Evolutionary conservation across 768 basidiomycete genomes (phyloP), one percentile per base, ranked within the genome.

Genomic region (Agaricus subrufescens): DNA sequence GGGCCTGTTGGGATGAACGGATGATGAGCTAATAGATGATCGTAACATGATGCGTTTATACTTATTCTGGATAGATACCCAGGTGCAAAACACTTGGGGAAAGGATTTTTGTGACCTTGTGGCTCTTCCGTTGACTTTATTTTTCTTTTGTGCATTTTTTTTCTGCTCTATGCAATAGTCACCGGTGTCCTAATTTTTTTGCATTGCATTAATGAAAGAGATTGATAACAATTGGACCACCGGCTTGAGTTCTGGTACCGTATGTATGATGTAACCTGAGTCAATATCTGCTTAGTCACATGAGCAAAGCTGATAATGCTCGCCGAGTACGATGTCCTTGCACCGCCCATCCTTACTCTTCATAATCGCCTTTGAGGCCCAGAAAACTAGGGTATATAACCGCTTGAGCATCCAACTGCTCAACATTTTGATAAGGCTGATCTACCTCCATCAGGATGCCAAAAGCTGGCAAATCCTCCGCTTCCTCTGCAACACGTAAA

Each of bases 401-500:
- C 34, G 34, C 11, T 34, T 11, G 34, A 34, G 34, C 34, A 34
- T 34, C 34, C 34, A 8, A 34, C 34, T 34, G 34, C 34, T 11
- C 34, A 8, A 34, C 34, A 34, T 34, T 34, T 11, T 8, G 34
- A 11, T 11, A 34, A 11, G 34, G 34, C 34, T 34, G 34, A 34
- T 34, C 34, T 34, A 34, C 7, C 3, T 34, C 34, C 34, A 34
- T 34, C 34, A 42, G 39, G 40, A 56, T 56, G 55, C 29, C 42
- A 30, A 56, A 56, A 50, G 14, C 30, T 23, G 65, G 70, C 15
- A 92, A 90, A 66, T 89, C 89, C 3, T 95, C 92, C 3, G 93
- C 94, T 25, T 78, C 85, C 0, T 85, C 91, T 0, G 91, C 74
- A 4, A 98, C 95, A 8, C 84, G 94, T 58, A 97, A 96, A 77